phyloP scores from a whole-genome alignment of 345 rosid species.

The Citrus inodora region DNA sequence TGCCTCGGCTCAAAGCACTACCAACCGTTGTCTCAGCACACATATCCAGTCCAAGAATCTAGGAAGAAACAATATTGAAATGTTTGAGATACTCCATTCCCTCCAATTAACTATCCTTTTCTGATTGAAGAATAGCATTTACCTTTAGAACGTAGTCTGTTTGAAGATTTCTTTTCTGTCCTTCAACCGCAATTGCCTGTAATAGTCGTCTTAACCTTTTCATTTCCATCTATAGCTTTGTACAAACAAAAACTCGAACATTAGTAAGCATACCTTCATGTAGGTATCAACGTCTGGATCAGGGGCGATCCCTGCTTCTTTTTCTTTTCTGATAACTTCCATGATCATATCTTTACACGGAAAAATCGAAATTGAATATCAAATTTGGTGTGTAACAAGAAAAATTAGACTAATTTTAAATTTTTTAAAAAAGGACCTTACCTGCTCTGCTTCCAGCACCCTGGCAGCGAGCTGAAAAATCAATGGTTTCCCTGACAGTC shows the following conservation, averaged over 20 bases:
- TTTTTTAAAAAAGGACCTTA: neutral
- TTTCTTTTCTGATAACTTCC: slow-evolving; percentile 62
- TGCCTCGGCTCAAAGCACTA: slow-evolving; percentile 34
- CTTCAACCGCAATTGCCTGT: slow-evolving; percentile 40
- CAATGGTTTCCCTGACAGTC: slow-evolving; percentile 67
- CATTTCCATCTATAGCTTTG: neutral
- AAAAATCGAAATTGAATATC: neutral
- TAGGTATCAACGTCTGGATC: slow-evolving; percentile 58
- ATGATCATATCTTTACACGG: slow-evolving; percentile 38
- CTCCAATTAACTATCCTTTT: neutral
- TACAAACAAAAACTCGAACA: neutral
- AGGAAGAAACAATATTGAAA: neutral
- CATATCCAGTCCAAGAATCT: slow-evolving; percentile 47
- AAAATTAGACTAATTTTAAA: neutral
- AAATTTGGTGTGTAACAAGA: neutral
- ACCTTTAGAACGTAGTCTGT: slow-evolving; percentile 52
- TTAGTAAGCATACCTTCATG: slow-evolving; percentile 46
- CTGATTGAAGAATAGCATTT: neutral
- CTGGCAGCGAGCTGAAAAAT: slow-evolving; percentile 61
- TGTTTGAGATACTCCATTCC: neutral
- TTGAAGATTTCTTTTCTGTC: slow-evolving; percentile 36
- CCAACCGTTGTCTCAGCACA: slow-evolving; percentile 43
- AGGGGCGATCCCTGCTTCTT: slow-evolving; percentile 47
- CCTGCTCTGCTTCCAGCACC: slow-evolving; percentile 52
- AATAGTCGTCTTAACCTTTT: neutral